Percentiles rank a stretch among this genome's conserved stretches.
These are phyloP conservation scores for Bolboschoenoplectus hybrid DNA, from an alignment of 202 grass and related monocot genomes.

Conservation along the genomic window DNA sequence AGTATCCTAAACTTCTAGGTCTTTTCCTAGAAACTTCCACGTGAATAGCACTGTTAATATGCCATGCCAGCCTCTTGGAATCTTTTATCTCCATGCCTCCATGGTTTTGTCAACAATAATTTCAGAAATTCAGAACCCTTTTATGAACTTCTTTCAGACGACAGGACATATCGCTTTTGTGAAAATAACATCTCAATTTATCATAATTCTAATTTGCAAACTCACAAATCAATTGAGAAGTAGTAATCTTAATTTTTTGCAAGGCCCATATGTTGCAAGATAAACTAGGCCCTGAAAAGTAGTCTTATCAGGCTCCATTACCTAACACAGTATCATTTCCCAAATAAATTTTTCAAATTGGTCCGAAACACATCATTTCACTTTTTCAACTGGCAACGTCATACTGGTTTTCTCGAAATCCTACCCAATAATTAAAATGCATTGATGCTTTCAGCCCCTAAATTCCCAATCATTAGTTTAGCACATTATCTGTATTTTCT, in stretches of 20 bases:
- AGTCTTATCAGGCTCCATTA: not conserved
- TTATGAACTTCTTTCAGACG: not conserved
- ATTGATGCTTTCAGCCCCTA: not conserved
- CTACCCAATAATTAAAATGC: not conserved
- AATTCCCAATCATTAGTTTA: not conserved
- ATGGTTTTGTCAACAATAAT: not conserved
- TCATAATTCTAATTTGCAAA: not conserved
- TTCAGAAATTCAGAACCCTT: not conserved
- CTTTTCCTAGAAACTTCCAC: conserved; percentile 14
- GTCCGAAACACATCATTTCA: conserved; percentile 2
- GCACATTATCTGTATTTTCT: not conserved
- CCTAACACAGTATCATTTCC: not conserved
- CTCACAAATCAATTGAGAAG: not conserved
- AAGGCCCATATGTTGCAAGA: not conserved
- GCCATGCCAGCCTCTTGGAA: not conserved
- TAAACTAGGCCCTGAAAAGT: not conserved
- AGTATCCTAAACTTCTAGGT: conserved; percentile 1
- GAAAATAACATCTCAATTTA: conserved; percentile 1
- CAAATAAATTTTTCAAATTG: not conserved
- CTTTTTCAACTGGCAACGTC: not conserved
- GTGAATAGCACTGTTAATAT: not conserved
- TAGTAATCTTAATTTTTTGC: not conserved
- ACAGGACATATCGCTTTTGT: not conserved
- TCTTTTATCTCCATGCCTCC: not conserved
- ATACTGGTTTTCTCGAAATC: conserved; percentile 6